Base-by-base conservation (phyloP, 2,329 filamentous ascomycete genomes). In the Colletotrichum sp. region DNA sequence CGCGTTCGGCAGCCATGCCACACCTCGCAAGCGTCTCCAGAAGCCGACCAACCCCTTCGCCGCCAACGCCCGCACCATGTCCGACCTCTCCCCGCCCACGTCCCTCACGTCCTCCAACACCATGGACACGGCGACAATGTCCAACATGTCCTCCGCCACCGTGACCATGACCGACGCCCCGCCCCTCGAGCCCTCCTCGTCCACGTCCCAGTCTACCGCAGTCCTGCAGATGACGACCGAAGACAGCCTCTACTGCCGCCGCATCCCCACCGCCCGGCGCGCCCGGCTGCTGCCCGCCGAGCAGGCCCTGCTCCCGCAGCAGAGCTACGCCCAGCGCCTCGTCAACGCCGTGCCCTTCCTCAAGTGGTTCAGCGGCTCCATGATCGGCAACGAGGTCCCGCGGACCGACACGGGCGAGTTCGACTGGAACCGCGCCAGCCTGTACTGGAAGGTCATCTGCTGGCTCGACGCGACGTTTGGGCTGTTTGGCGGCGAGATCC, bases 371-470 rank as follows among this genome's bases (percentile, higher is more conserved):
- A 92, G 92, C 62, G 92, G 86, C 78, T 92, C 87, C 80, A 92
- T 96, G 84, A 96, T 96, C 80, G 95, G 95, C 8, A 92, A 92
- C 81, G 90, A 94, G 82, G 92, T 96, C 52, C 95, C 95, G 9
- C 89, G 93, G 57, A 93, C 90, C 69, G 94, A 95, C 69, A 88
- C 90, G 59, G 95, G 95, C 73, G 92, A 92, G 57, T 96, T 98
- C 80, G 96, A 98, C 84, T 94, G 93, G 88, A 91, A 91, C 57
- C 86, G 86, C 62, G 92, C 92, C 13, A 93, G 91, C 76, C 83
- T 93, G 76, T 94, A 93, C 85, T 94, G 92, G 92, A 91, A 91
- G 83, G 80, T 93, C 59, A 91, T 93, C 79, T 93, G 90, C 85
- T 92, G 88, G 86, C 85, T 93, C 28, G 92, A 93, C 80, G 85